Evolutionary conservation across 2,329 filamentous ascomycete species (phyloP), one percentile per base, ranked within the genome.

Genomic region (Hymenoscyphus occultus): DNA sequence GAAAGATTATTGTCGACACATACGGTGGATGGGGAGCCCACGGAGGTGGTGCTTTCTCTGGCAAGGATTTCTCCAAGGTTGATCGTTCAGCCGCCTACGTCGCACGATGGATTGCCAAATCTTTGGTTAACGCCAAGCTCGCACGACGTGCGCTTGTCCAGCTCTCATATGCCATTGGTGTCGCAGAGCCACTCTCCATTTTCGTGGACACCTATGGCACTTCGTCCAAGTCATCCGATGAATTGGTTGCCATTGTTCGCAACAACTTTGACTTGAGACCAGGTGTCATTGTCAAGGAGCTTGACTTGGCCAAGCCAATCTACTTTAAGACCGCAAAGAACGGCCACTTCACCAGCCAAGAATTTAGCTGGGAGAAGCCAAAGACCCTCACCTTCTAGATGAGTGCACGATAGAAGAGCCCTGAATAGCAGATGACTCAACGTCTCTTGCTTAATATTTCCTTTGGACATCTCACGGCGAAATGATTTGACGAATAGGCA

Each of bases 31-130:
- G 95, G 95, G 95, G 95, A 84, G 95, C 95, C 75, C 95, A 99
- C 86, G 95, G 95, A 86, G 95, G 95, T 86, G 95, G 95, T 90
- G 95, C 95, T 80, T 99, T 99, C 91, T 98, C 95, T 76, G 95
- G 95, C 77, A 99, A 99, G 90, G 95, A 99, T 81, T 99, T 97
- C 89, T 97, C 93, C 87, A 99, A 99, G 88, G 95, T 99, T 82
- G 95, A 99, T 80, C 92, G 95, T 76, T 98, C 95, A 62, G 95
- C 95, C 72, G 95, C 95, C 77, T 99, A 99, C 84, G 89, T 98
- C 74, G 93, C 87, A 74, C 93, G 95, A 79, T 99, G 95, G 95
- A 93, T 99, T 80, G 95, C 95, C 83, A 99, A 99, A 88, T 99
- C 95, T 54, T 87, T 99, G 71, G 92, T 99, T 74, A 82, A 88